Conservation (phyloP, 2,329 filamentous ascomycete genomes). For the Penicillium sp. region DNA sequence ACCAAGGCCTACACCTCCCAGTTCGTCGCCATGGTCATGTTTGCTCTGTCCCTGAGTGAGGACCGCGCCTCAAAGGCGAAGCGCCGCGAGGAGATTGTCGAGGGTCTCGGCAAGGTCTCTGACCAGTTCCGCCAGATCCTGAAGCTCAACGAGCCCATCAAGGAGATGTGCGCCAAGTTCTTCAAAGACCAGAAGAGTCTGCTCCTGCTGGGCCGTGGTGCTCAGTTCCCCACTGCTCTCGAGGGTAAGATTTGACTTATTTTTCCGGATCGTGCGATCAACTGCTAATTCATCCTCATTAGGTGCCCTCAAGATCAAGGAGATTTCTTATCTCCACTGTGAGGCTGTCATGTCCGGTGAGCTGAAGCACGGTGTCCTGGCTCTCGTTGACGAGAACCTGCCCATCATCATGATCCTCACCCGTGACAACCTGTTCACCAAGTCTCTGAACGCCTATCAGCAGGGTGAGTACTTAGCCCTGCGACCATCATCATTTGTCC, state of each 20-base stretch:
- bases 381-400: constrained; percentile 95
- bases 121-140: constrained; percentile 91
- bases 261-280: background rate
- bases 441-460: constrained; percentile 99
- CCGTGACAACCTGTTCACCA: constrained; percentile 92
- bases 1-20: constrained; percentile 99
- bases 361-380: constrained; percentile 97
- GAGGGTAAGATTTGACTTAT: constrained; percentile 62
- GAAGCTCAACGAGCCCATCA: constrained; percentile 89
- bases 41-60: constrained; percentile 92
- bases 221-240: constrained; percentile 91
- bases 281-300: constrained; percentile 19
- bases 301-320: constrained; percentile 97
- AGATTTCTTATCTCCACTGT: constrained; percentile 99
- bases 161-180: constrained; percentile 85
- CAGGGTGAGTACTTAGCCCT: constrained; percentile 65
- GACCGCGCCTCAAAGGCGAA: constrained; percentile 93
- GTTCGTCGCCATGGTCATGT: constrained; percentile 99
- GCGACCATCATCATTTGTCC: constrained; percentile 14
- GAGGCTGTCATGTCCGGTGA: constrained; percentile 99
- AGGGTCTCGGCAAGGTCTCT: constrained; percentile 84
- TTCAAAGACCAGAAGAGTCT: constrained; percentile 98
- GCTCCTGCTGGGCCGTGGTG: constrained; percentile 88
- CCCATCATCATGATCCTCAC: constrained; percentile 99
- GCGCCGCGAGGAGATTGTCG: constrained; percentile 93